These are phyloP conservation scores for Microdochium bolleyi DNA, from an alignment of 2,329 filamentous ascomycete genomes.

Conservation along the genomic window DNA sequence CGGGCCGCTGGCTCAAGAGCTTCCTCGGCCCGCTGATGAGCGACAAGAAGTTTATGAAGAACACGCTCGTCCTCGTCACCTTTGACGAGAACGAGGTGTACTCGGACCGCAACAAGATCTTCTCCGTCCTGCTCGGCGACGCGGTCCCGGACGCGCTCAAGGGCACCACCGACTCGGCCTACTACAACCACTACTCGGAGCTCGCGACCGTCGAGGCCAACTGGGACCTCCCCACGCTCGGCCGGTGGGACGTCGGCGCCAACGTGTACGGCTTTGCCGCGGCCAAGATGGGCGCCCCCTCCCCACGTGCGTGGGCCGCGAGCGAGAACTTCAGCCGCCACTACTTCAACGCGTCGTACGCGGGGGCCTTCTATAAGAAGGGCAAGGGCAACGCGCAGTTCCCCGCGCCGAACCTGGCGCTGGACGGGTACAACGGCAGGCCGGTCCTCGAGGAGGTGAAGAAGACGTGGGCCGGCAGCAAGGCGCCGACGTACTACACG, in stretches of 20 bases:
- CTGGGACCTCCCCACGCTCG: constrained; percentile 62
- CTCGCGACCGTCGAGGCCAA: constrained; percentile 61
- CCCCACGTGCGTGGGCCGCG: constrained; percentile 27
- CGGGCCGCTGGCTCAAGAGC: constrained; percentile 57
- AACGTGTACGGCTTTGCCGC: constrained; percentile 60
- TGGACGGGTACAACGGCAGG: constrained; percentile 16
- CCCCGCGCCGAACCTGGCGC: constrained; percentile 30
- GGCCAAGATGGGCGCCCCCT: constrained; percentile 48
- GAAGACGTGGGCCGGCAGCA: constrained; percentile 26
- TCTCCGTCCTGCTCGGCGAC: constrained; percentile 66
- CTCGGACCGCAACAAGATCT: constrained; percentile 56
- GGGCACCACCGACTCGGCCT: constrained; percentile 61
- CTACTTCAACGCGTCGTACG: constrained; percentile 47
- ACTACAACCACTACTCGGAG: constrained; percentile 66
- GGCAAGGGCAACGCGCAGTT: constrained; percentile 23
- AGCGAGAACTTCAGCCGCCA: constrained; percentile 26
- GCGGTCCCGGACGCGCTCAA: constrained; percentile 57
- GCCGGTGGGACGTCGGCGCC: constrained; percentile 64
- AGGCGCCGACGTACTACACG: constrained; percentile 32
- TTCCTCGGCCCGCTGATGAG: constrained; percentile 65
- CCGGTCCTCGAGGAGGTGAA: constrained; percentile 28
- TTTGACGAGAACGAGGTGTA: constrained; percentile 77
- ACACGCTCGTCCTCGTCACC: constrained; percentile 67
- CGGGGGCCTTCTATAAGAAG: constrained; percentile 35
- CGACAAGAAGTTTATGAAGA: constrained; percentile 64